Conservation (phyloP, 441 rosid genomes). For the Sinapis alba region DNA sequence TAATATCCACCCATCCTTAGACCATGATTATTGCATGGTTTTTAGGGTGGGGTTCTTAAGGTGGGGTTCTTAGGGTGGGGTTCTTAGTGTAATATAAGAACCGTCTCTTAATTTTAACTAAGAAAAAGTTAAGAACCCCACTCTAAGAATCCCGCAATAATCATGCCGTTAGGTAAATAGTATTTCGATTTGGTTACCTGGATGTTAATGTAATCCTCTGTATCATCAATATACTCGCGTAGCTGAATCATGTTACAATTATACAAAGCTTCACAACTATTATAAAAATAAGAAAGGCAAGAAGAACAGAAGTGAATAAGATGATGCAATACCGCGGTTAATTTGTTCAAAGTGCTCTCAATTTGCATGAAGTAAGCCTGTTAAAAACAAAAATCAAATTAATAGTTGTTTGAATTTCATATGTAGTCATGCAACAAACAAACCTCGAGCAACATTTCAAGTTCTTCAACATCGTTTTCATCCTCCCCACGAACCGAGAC, state of each 20-base stretch:
- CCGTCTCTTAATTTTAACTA: too few relatives aligned
- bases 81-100: too few relatives aligned
- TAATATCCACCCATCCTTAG: slow-evolving; percentile 2
- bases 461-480: slow-evolving; percentile 97
- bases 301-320: not conserved
- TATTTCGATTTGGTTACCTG: slow-evolving; percentile 51
- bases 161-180: not conserved
- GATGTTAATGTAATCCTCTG: slow-evolving; percentile 98
- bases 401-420: not conserved
- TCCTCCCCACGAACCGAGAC: slow-evolving; percentile 66
- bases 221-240: slow-evolving; percentile 95
- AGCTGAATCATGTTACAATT: slow-evolving; percentile 52
- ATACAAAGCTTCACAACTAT: not conserved
- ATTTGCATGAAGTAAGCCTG: slow-evolving; percentile 97
- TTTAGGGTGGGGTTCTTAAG: too few relatives aligned
- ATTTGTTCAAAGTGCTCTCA: slow-evolving; percentile 83
- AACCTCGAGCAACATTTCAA: slow-evolving; percentile 98
- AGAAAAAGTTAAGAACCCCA: too few relatives aligned
- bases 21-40: too few relatives aligned
- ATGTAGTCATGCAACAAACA: slow-evolving; percentile 5
- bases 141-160: too few relatives aligned
- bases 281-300: not conserved
- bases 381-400: slow-evolving; percentile 21
- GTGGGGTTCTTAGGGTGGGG: too few relatives aligned
- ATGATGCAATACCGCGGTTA: slow-evolving; percentile 57